phyloP scores from a whole-genome alignment of 2,329 filamentous ascomycete genomes.

The Verticillium longisporum region DNA sequence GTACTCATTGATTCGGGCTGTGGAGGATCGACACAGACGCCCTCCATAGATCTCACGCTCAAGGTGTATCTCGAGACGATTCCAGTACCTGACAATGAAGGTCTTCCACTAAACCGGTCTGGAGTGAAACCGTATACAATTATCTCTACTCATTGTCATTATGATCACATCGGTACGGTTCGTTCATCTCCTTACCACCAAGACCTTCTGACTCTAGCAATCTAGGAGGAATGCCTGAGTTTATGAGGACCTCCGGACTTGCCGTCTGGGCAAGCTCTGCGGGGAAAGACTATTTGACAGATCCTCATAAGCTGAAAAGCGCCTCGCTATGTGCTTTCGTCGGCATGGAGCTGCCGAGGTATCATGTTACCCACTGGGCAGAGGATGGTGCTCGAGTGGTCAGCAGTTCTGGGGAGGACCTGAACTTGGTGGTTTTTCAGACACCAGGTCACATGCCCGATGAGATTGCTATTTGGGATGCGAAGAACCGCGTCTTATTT shows the following conservation, averaged over 20 bases:
- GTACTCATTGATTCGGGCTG: constrained; percentile 39
- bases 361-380: constrained; percentile 32
- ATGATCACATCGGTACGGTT: constrained; percentile 27
- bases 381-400: constrained; percentile 23
- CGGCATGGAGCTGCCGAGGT: constrained; percentile 27
- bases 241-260: constrained; percentile 16
- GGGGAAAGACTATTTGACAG: constrained; percentile 27
- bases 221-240: constrained; percentile 26
- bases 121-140: constrained; percentile 28
- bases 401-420: constrained; percentile 12
- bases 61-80: constrained; percentile 32
- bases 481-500: constrained; percentile 32
- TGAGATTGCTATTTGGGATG: constrained; percentile 35
- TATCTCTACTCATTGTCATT: constrained; percentile 39
- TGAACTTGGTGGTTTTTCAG: constrained; percentile 34
- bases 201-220: constrained; percentile 6
- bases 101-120: constrained; percentile 27
- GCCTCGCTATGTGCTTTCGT: constrained; percentile 33
- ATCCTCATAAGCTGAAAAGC: constrained; percentile 23
- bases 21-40: constrained; percentile 23
- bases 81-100: constrained; percentile 24
- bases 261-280: constrained; percentile 24
- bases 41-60: constrained; percentile 21
- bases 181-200: too few species aligned
- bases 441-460: constrained; percentile 40